A percentile compares a stretch with the other conserved stretches of the same genome.
These are phyloP conservation scores for Lentithecium fluviatile DNA, from an alignment of 495 filamentous ascomycete species.

Conservation along the genomic window DNA sequence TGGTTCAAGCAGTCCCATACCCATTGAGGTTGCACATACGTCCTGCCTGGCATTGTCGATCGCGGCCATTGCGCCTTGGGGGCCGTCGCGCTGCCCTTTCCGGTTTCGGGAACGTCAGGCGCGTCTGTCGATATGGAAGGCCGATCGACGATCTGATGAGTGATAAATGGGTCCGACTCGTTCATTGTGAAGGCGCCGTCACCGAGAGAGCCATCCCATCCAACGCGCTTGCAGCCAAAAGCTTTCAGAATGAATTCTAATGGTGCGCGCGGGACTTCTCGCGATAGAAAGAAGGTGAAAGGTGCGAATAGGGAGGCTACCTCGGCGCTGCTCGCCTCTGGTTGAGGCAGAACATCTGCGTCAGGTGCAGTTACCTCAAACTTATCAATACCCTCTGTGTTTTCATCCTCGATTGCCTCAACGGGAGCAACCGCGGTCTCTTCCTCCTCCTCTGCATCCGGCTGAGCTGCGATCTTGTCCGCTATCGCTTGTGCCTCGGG, in stretches of 20 bases:
- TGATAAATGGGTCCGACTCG: constrained; percentile 82
- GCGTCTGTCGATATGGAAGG: constrained; percentile 61
- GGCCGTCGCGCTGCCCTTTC: constrained; percentile 34
- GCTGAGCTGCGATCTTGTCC: constrained; percentile 40
- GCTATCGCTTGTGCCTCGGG: constrained; percentile 42
- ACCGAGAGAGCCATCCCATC: constrained; percentile 86
- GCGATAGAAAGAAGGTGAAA: constrained; percentile 88
- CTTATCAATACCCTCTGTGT: constrained; percentile 74
- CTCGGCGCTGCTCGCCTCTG: constrained; percentile 56
- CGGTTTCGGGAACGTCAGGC: constrained; percentile 52
- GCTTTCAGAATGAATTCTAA: constrained; percentile 92
- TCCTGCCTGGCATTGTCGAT: constrained; percentile 78
- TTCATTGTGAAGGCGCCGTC: constrained; percentile 89
- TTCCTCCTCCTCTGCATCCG: constrained; percentile 43
- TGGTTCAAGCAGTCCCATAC: constrained; percentile 95
- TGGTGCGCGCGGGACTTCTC: constrained; percentile 86
- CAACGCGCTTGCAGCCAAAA: constrained; percentile 94
- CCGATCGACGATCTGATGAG: constrained; percentile 93
- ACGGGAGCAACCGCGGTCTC: constrained; percentile 38
- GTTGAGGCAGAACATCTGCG: constrained; percentile 84
- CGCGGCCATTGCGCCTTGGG: constrained; percentile 45
- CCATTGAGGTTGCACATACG: constrained; percentile 96
- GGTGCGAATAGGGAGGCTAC: constrained; percentile 72
- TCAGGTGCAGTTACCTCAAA: constrained; percentile 75
- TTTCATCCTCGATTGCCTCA: constrained; percentile 44